Conservation (phyloP, 83 land plant species). For the Thuja plicata region DNA sequence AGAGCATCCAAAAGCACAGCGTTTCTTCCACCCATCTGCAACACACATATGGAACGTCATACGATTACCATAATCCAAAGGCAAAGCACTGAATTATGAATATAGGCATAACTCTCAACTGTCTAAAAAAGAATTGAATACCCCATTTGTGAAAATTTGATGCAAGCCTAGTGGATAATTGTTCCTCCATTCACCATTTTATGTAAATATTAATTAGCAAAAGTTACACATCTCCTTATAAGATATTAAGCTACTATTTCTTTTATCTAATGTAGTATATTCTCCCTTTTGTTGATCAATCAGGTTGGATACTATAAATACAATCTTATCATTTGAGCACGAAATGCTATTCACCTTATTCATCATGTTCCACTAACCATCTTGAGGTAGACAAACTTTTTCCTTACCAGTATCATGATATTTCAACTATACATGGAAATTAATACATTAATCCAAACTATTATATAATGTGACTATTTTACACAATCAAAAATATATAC, state of each 20-base stretch:
- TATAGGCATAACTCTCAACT: neutral
- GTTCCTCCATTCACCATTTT: constrained; percentile 97
- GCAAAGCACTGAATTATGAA: neutral
- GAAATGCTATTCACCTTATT: constrained; percentile 64
- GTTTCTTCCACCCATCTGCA: constrained; percentile 96
- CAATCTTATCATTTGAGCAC: no score
- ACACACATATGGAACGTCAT: neutral
- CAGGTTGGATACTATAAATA: no score
- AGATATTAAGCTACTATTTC: no score
- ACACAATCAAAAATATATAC: neutral
- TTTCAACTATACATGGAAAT: no score
- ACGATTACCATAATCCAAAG: neutral
- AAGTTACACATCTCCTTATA: no score
- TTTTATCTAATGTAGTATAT: no score
- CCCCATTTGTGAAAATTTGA: constrained; percentile 66
- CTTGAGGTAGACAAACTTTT: constrained; percentile 91
- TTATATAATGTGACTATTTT: neutral
- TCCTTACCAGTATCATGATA: no score
- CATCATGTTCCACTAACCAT: constrained; percentile 99
- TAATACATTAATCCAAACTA: neutral
- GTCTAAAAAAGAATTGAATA: neutral
- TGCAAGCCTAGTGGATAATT: constrained; percentile 89
- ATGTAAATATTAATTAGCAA: no score
- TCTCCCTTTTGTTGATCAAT: no score
- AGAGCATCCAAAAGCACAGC: constrained; percentile 93